Base-by-base conservation (phyloP, 306 rosid species). In the Cajanus cajan region DNA sequence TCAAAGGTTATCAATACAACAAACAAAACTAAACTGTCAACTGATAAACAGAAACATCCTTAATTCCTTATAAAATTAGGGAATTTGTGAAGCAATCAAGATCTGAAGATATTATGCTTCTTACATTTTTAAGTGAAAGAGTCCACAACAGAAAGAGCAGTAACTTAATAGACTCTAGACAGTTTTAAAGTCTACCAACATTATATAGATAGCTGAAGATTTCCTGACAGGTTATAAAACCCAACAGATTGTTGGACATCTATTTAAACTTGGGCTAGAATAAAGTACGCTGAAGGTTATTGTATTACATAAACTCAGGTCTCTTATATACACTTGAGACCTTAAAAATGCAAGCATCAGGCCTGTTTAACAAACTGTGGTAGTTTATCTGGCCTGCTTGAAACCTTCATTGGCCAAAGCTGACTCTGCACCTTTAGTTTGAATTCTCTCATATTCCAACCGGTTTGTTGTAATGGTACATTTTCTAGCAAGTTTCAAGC, bases 391-490 rank as follows among this genome's bases (percentile, higher is more conserved):
- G 70, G 68, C 83, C 58, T 77, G 91, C 86, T 87, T 88, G 77
- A 86, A 78, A 80, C 83, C 86, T 80, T 83, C 89, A 44, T 43
- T 70, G 58, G 65, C 77, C 62, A 83, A 48, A 4, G 86, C 65
- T 51, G 86, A 78, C 65, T 92, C 97, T 25, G 79, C 82, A 58
- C 67, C 85, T 82, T 80, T 84, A 34, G 70, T 84, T 44, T 79
- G 88, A 87, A 94, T 94, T 78, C 90, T 91, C 85, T 94, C 92
- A 73, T 94, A 94, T 48, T 83, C 95, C 48, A 90, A 69, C 74
- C 82, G 69, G 61, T 83, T 68, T 48, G 78, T 78, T 41, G 78
- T 76, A 12, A 85, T 78, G 63, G 73, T 77, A 73, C 62, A 81
- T 81, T 83, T 88, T 69, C 82, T 84, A 7, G 92, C 88, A 50